A percentile compares a stretch with the other conserved stretches of the same genome.
phyloP scores from a whole-genome alignment of 73 alveolate genomes.

The Vitrella brassicaformis region DNA sequence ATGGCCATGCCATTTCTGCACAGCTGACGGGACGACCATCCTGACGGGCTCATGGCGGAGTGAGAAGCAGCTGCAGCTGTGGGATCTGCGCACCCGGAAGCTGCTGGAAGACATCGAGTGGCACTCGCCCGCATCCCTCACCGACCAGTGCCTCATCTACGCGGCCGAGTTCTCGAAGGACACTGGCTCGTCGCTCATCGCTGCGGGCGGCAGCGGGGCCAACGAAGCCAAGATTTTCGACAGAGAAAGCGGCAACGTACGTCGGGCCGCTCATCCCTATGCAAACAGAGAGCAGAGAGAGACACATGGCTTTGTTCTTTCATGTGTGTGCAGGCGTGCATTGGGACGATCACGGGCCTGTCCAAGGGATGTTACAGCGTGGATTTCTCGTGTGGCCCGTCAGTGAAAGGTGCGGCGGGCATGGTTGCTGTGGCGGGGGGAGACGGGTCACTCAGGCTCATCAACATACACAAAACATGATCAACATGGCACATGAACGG shows the following conservation, averaged over 20 bases:
- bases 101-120: conserved; percentile 39
- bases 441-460: conserved; percentile 53
- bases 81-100: conserved; percentile 55
- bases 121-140: conserved; percentile 31
- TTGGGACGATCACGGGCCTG: conserved; percentile 42
- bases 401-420: no score
- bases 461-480: no score
- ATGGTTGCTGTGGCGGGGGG: conserved; percentile 61
- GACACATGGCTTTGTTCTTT: no score
- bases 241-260: conserved; percentile 29
- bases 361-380: conserved; percentile 38
- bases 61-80: conserved; percentile 42
- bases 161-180: conserved; percentile 41
- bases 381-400: conserved; percentile 38
- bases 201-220: conserved; percentile 54
- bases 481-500: no score
- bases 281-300: no score
- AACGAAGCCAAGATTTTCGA: conserved; percentile 52
- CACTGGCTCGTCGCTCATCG: conserved; percentile 29
- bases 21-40: conserved; percentile 25
- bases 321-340: no score
- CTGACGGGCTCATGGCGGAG: conserved; percentile 56
- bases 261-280: no score
- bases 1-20: no score
- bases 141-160: conserved; percentile 45